phyloP scores from a whole-genome alignment of 306 rosid genomes.

The Cicer yamashitae region DNA sequence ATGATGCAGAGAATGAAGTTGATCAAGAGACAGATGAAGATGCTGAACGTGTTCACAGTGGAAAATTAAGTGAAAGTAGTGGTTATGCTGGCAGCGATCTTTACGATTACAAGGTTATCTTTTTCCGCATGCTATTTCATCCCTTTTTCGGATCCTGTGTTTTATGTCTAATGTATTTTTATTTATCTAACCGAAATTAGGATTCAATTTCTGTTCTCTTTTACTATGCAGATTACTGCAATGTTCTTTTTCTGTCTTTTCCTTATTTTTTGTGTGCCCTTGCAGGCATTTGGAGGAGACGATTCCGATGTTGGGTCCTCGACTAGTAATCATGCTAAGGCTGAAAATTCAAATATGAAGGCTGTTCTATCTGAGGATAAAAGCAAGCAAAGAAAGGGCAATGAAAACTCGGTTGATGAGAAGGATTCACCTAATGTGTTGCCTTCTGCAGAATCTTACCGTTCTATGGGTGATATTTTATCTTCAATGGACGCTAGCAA shows the following conservation, averaged over 20 bases:
- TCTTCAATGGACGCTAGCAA: conserved; percentile 80
- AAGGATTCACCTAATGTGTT: conserved; percentile 62
- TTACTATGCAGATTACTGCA: background rate
- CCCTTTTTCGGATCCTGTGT: background rate
- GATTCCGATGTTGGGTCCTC: conserved; percentile 87
- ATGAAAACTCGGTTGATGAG: conserved; percentile 59
- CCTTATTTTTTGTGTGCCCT: conserved; percentile 36
- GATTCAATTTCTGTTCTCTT: conserved; percentile 6
- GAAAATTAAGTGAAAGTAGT: conserved; percentile 96
- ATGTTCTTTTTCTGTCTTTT: background rate
- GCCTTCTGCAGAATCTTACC: conserved; percentile 71
- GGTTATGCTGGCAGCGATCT: conserved; percentile 98
- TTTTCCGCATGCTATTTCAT: conserved; percentile 27
- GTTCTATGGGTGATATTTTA: conserved; percentile 91
- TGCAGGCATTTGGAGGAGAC: conserved; percentile 78
- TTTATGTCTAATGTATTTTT: conserved; percentile 29
- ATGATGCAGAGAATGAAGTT: conserved; percentile 93
- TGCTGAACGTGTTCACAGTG: conserved; percentile 84
- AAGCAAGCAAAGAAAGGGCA: conserved; percentile 61
- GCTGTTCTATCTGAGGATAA: conserved; percentile 63
- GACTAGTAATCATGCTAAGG: conserved; percentile 67
- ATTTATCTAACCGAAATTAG: conserved; percentile 1
- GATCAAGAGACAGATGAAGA: conserved; percentile 95
- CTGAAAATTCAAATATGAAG: conserved; percentile 58
- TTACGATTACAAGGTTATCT: conserved; percentile 88